These are phyloP conservation scores for Ascobolus immersus DNA, from an alignment of 495 filamentous ascomycete genomes.

Conservation along the genomic window DNA sequence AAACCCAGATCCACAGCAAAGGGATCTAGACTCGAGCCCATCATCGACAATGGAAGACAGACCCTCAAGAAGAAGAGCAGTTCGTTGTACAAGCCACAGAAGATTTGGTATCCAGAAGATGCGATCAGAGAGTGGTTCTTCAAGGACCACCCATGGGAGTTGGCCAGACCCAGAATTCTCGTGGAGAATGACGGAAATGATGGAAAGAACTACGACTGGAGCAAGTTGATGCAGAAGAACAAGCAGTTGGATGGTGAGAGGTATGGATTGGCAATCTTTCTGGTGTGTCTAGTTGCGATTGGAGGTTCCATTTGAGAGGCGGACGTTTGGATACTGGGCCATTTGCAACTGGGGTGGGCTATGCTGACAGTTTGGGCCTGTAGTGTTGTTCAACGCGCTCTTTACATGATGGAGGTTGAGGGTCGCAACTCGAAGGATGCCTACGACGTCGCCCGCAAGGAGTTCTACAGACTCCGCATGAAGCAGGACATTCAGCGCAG, in stretches of 20 bases:
- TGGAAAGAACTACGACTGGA: constrained; percentile 44
- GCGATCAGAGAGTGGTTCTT: constrained; percentile 55
- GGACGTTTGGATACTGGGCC: neutral
- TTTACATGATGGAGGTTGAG: constrained; percentile 50
- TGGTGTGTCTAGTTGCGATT: too few species aligned
- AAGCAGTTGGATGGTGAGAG: constrained; percentile 66
- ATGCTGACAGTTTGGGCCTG: constrained; percentile 3
- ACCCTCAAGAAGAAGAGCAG: too few species aligned
- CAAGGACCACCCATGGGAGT: constrained; percentile 86
- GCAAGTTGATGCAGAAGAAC: constrained; percentile 47
- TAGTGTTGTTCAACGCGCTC: constrained; percentile 81
- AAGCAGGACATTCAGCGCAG: constrained; percentile 59
- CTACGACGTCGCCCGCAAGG: constrained; percentile 70
- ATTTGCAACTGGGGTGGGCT: neutral
- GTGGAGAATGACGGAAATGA: constrained; percentile 73
- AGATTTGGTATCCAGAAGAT: constrained; percentile 68
- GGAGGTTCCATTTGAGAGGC: too few species aligned
- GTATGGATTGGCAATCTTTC: constrained; percentile 28
- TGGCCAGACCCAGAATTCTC: constrained; percentile 65
- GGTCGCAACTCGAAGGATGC: constrained; percentile 35
- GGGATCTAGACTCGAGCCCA: constrained; percentile 20
- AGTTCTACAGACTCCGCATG: constrained; percentile 70
- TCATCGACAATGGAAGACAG: constrained; percentile 19
- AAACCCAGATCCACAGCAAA: constrained; percentile 9
- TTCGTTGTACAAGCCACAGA: constrained; percentile 52